Conservation (phyloP, 495 filamentous ascomycete genomes). For the Collariella sp. region DNA sequence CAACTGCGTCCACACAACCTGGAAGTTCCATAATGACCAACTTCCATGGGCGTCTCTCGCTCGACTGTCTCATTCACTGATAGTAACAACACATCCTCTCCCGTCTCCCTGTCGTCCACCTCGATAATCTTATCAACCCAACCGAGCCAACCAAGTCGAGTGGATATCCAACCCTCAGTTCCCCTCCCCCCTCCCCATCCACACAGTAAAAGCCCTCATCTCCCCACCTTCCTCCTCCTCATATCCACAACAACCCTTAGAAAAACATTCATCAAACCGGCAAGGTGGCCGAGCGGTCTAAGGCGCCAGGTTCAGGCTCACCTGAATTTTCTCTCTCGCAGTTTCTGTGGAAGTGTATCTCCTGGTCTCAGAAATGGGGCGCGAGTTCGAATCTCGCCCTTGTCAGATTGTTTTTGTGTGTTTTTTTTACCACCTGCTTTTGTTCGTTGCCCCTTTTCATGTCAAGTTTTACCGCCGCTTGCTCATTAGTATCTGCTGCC, state of each 20-base stretch:
- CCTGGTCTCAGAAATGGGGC: slow-evolving; percentile 15
- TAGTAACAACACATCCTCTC: no score
- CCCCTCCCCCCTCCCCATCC: not conserved
- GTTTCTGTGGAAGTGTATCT: not conserved
- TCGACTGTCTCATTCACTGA: no score
- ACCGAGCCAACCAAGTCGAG: no score
- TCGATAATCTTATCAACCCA: no score
- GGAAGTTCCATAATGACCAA: no score
- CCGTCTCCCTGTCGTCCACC: no score
- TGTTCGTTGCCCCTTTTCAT: not conserved
- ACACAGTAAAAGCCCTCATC: not conserved
- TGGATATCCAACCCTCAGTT: not conserved
- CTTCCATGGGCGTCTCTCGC: no score
- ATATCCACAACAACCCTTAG: not conserved
- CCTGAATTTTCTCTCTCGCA: slow-evolving; percentile 7
- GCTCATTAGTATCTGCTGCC: no score
- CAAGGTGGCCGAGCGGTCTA: slow-evolving; percentile 17
- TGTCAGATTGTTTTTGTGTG: not conserved
- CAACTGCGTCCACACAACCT: no score
- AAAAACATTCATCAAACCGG: not conserved
- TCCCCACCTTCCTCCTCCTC: not conserved
- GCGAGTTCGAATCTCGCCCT: slow-evolving; percentile 17
- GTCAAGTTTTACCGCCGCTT: no score
- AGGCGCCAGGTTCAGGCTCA: slow-evolving; percentile 18
- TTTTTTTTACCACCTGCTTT: not conserved